Percentiles rank a stretch among this genome's conserved stretches.
phyloP scores from a whole-genome alignment of 2,329 filamentous ascomycete genomes.

The Alternaria conjuncta region DNA sequence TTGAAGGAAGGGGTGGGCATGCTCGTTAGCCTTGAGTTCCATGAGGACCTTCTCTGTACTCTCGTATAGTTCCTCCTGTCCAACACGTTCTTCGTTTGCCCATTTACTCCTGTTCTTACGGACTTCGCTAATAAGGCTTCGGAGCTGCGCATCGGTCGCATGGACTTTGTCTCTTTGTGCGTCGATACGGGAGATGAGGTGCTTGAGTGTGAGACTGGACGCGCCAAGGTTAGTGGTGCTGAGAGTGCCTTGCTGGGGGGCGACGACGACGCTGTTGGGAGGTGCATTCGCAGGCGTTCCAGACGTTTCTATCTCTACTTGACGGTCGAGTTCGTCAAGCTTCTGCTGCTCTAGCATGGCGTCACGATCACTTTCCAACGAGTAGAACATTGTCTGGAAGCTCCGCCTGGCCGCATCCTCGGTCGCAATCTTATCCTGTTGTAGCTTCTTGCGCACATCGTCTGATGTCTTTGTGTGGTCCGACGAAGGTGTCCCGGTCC shows the following conservation, averaged over 20 bases:
- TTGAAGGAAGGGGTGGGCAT: constrained; percentile 93
- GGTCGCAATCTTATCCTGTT: constrained; percentile 88
- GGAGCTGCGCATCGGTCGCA: constrained; percentile 90
- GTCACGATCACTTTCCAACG: constrained; percentile 90
- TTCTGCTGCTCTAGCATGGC: constrained; percentile 98
- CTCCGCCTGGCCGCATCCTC: constrained; percentile 88
- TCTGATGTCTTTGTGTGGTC: constrained; percentile 74
- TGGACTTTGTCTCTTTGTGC: constrained; percentile 87
- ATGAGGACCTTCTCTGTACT: constrained; percentile 95
- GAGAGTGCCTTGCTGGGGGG: constrained; percentile 81
- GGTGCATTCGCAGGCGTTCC: constrained; percentile 56
- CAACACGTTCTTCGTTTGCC: constrained; percentile 96
- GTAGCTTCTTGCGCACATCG: constrained; percentile 89
- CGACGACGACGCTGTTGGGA: constrained; percentile 58
- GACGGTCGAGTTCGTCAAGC: constrained; percentile 93
- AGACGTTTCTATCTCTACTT: constrained; percentile 94
- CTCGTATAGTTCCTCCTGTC: constrained; percentile 97
- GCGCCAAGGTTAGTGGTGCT: constrained; percentile 94
- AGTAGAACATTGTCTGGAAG: constrained; percentile 94
- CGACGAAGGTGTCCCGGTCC: constrained; percentile 61
- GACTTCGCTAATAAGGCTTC: constrained; percentile 94
- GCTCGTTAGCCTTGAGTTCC: constrained; percentile 96
- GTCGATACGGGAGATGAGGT: constrained; percentile 95
- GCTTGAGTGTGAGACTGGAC: constrained; percentile 93
- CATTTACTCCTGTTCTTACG: constrained; percentile 98